These are phyloP conservation scores for Calonectria hawksworthii DNA, from an alignment of 2,329 filamentous ascomycete genomes.

Conservation along the genomic window DNA sequence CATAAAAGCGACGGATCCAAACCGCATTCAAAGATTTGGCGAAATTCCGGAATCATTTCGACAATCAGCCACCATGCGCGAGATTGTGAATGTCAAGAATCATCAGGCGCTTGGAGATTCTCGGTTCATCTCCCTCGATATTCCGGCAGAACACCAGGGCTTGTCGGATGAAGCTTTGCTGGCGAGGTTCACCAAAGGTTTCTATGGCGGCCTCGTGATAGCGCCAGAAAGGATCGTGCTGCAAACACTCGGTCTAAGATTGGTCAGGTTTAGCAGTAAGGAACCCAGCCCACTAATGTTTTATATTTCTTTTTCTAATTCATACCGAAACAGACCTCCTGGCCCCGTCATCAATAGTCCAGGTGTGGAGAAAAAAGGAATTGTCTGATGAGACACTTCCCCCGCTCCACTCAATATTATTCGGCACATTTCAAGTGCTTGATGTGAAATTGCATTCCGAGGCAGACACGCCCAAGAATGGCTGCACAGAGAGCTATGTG, in stretches of 20 bases:
- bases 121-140: slow-evolving; percentile 40
- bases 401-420: slow-evolving; percentile 38
- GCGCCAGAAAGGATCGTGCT: slow-evolving; percentile 41
- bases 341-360: neutral
- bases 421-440: slow-evolving; percentile 46
- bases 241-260: slow-evolving; percentile 17
- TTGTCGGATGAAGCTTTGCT: slow-evolving; percentile 46
- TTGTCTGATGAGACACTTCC: slow-evolving; percentile 37
- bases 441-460: slow-evolving; percentile 28
- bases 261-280: slow-evolving; percentile 39
- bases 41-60: slow-evolving; percentile 41
- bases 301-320: neutral
- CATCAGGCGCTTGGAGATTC: slow-evolving; percentile 40
- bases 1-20: slow-evolving; percentile 22
- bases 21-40: slow-evolving; percentile 33
- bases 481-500: slow-evolving; percentile 39
- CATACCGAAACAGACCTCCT: slow-evolving; percentile 26
- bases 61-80: slow-evolving; percentile 40
- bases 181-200: slow-evolving; percentile 46
- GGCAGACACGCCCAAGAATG: neutral
- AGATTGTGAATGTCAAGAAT: slow-evolving; percentile 43
- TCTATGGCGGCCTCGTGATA: slow-evolving; percentile 49
- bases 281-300: rapidly evolving
- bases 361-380: slow-evolving; percentile 38
- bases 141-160: slow-evolving; percentile 27